Evolutionary conservation across 106 monocot genomes (phyloP).

Genomic region (Alisma plantagoaquatica): DNA sequence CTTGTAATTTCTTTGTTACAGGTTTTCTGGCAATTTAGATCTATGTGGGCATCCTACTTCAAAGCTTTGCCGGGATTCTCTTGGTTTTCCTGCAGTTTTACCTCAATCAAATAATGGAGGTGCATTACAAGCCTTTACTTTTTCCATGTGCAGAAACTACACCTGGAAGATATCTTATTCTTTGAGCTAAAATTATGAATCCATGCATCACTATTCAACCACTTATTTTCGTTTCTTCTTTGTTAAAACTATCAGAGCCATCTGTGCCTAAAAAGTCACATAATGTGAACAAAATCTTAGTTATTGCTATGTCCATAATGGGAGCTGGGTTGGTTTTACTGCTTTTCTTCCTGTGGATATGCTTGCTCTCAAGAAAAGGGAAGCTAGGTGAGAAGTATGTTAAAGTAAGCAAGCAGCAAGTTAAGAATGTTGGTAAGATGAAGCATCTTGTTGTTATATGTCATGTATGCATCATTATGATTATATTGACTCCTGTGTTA

Average conservation of each 20-base stretch:
- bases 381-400: conserved; percentile 47
- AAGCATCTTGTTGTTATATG: neutral
- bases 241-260: conserved; percentile 28
- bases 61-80: conserved; percentile 48
- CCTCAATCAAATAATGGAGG: conserved; percentile 43
- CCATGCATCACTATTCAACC: neutral
- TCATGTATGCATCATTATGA: neutral
- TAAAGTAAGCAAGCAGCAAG: conserved; percentile 59
- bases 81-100: conserved; percentile 87
- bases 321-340: conserved; percentile 43
- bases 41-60: conserved; percentile 80
- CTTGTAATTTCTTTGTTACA: conserved; percentile 29
- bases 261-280: conserved; percentile 39
- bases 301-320: conserved; percentile 72
- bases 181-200: neutral
- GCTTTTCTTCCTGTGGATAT: conserved; percentile 83
- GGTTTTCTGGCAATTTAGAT: conserved; percentile 91
- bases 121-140: neutral
- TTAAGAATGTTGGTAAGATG: conserved; percentile 39
- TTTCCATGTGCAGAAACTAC: neutral
- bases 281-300: conserved; percentile 68
- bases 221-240: neutral
- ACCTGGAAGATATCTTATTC: neutral
- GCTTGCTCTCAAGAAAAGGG: conserved; percentile 70
- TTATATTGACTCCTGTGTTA: neutral